Percentiles rank a stretch among this genome's conserved stretches.
These are phyloP conservation scores for Spiromastix sp. DNA, from an alignment of 2,329 filamentous ascomycete species.

Conservation along the genomic window DNA sequence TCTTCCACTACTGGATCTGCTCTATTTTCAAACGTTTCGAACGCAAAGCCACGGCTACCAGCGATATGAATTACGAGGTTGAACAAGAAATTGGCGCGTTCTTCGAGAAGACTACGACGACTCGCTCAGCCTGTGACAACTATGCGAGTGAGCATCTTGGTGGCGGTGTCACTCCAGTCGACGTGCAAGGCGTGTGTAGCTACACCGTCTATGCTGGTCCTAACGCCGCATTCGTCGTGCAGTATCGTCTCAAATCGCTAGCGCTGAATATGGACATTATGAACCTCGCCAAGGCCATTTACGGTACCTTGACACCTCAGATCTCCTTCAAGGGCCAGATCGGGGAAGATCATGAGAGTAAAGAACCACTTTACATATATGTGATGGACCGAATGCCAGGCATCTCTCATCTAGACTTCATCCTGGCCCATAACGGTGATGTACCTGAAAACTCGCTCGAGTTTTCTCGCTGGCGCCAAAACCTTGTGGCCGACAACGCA, in stretches of 20 bases:
- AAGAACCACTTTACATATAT: conserved; percentile 29
- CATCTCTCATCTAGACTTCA: conserved; percentile 29
- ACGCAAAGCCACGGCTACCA: too few species aligned
- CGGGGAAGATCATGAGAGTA: conserved; percentile 14
- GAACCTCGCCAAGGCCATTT: conserved; percentile 20
- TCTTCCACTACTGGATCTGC: too few species aligned
- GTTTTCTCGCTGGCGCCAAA: conserved; percentile 25
- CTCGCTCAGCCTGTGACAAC: too few species aligned
- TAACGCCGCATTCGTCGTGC: conserved; percentile 24
- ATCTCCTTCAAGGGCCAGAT: conserved; percentile 21
- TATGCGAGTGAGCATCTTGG: conserved; percentile 22
- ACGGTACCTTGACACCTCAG: conserved; percentile 23
- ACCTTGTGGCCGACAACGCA: conserved; percentile 26
- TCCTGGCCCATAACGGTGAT: conserved; percentile 20
- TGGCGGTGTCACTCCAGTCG: conserved; percentile 22
- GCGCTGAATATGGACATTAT: conserved; percentile 22
- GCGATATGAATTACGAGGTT: too few species aligned
- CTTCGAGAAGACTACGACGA: too few species aligned
- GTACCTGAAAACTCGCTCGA: conserved; percentile 25
- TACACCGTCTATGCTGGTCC: conserved; percentile 32
- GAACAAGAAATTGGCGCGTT: too few species aligned
- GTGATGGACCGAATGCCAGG: conserved; percentile 26
- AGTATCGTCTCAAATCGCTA: conserved; percentile 30
- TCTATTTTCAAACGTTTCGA: too few species aligned
- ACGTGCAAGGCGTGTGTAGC: conserved; percentile 29